Conservation (phyloP, 257 asterid species). For the Solanum sitiens region DNA sequence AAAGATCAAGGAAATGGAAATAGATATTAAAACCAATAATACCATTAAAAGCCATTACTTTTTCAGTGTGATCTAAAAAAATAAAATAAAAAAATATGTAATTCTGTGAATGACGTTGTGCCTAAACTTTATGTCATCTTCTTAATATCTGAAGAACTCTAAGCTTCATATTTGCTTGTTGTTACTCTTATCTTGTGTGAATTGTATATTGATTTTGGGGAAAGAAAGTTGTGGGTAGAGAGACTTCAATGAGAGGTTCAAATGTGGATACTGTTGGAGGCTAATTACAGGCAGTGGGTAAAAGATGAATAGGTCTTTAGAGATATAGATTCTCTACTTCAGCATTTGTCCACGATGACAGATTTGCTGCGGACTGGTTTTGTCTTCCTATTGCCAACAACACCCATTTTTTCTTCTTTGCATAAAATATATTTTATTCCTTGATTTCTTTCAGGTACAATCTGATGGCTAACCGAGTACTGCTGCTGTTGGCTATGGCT, state of each 20-base stretch:
- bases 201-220: neutral
- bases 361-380: neutral
- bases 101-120: neutral
- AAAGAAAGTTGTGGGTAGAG: neutral
- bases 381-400: neutral
- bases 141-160: neutral
- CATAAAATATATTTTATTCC: neutral
- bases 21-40: neutral
- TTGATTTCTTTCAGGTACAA: conserved; percentile 65
- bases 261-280: neutral
- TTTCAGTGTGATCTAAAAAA: neutral
- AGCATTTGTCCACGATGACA: neutral
- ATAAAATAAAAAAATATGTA: too few species aligned
- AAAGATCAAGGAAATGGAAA: neutral
- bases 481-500: conserved; percentile 86
- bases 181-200: neutral
- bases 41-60: neutral
- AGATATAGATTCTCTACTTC: neutral
- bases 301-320: neutral
- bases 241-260: neutral
- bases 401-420: neutral
- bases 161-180: neutral
- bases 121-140: neutral
- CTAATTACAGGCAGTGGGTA: neutral
- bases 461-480: conserved; percentile 95